A percentile compares a stretch with the other conserved stretches of the same genome.
These are phyloP conservation scores for Crucibulum laeve DNA, from an alignment of 768 basidiomycete species.

Conservation along the genomic window DNA sequence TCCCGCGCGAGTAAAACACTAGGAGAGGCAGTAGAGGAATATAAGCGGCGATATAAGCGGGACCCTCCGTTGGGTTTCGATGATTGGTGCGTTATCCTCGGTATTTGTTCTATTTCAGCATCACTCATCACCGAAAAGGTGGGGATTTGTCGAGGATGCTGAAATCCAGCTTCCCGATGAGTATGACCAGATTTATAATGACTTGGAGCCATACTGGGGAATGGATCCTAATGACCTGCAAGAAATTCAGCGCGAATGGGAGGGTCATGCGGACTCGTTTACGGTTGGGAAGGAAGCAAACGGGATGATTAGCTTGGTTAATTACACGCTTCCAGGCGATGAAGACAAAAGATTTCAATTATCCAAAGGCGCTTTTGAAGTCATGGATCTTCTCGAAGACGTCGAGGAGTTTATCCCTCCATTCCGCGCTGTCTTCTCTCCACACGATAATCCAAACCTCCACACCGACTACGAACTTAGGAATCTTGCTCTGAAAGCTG, in stretches of 20 bases:
- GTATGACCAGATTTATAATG: conserved; percentile 67
- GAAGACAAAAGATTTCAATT: conserved; percentile 14
- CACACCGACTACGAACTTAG: conserved; percentile 30
- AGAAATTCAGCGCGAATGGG: conserved; percentile 29
- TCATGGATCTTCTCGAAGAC: conserved; percentile 35
- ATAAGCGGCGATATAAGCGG: conserved; percentile 67
- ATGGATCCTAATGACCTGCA: conserved; percentile 39
- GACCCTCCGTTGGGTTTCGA: conserved; percentile 84
- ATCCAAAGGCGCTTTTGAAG: conserved; percentile 22
- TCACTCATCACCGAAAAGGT: conserved; percentile 22
- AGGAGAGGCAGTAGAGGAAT: conserved; percentile 72
- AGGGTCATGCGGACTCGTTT: conserved; percentile 31
- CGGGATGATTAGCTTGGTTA: conserved; percentile 21
- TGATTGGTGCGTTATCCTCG: conserved; percentile 59
- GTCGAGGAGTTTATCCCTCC: conserved; percentile 37
- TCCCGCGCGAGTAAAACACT: conserved; percentile 69
- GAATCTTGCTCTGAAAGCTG: conserved; percentile 29
- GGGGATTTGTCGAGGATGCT: conserved; percentile 52
- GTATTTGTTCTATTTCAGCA: not conserved
- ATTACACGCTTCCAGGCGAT: conserved; percentile 21
- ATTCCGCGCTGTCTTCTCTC: conserved; percentile 48
- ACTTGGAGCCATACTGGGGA: conserved; percentile 80
- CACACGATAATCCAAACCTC: conserved; percentile 43
- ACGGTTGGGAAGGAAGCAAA: conserved; percentile 32
- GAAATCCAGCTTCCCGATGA: conserved; percentile 78